Percentiles rank a stretch among this genome's conserved stretches.
Evolutionary conservation across 2,329 filamentous ascomycete species (phyloP).

Genomic region (Cryphonectria japonica): DNA sequence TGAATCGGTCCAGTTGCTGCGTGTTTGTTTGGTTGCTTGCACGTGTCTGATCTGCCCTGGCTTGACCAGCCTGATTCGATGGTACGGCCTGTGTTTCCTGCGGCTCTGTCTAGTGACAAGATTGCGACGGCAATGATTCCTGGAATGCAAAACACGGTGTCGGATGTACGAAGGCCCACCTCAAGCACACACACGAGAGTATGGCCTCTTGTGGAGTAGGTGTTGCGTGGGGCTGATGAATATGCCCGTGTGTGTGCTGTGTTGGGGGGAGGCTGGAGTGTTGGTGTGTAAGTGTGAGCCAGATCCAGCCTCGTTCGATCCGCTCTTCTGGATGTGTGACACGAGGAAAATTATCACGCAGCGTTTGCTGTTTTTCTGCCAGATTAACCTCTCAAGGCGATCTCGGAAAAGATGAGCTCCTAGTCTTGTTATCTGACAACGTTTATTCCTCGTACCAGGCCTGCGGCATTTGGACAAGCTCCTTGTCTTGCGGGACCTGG

Average conservation of each 20-base stretch:
- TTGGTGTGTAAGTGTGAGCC: slow-evolving; percentile 6
- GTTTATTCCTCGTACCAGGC: neutral
- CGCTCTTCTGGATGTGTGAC: slow-evolving; percentile 2
- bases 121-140: slow-evolving; percentile 15
- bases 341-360: slow-evolving; percentile 9
- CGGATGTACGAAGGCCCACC: slow-evolving; percentile 20
- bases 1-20: slow-evolving; percentile 16
- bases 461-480: slow-evolving; percentile 21
- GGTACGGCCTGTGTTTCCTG: slow-evolving; percentile 27
- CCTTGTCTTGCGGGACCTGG: slow-evolving; percentile 28
- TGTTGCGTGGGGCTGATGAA: neutral
- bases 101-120: slow-evolving; percentile 21
- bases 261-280: neutral
- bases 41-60: slow-evolving; percentile 21
- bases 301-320: slow-evolving; percentile 8
- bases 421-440: slow-evolving; percentile 18
- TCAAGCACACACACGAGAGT: slow-evolving; percentile 1
- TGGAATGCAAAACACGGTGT: slow-evolving; percentile 24
- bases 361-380: slow-evolving; percentile 3
- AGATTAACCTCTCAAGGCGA: slow-evolving; percentile 14
- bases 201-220: neutral
- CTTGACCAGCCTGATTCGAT: slow-evolving; percentile 24
- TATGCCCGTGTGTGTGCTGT: neutral
- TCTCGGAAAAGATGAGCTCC: neutral
- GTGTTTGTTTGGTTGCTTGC: slow-evolving; percentile 19